Percentiles rank a stretch among this genome's conserved stretches.
Evolutionary conservation across 2,329 filamentous ascomycete genomes (phyloP).

Genomic region (Talaromyces islandicus): DNA sequence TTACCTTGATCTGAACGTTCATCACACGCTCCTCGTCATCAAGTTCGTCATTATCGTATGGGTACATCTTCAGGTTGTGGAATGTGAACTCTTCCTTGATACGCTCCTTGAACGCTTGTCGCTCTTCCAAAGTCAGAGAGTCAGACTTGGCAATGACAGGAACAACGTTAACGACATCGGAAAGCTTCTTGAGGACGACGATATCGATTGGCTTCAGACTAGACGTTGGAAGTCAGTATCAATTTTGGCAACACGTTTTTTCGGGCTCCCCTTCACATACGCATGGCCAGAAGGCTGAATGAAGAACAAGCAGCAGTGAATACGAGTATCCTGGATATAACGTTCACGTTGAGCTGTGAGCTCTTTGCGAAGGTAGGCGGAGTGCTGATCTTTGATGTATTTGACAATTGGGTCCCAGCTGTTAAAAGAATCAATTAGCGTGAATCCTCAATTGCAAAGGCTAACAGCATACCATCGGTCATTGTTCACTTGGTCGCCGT

Average conservation of each 20-base stretch:
- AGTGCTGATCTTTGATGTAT: slow-evolving; percentile 99
- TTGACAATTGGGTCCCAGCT: slow-evolving; percentile 99
- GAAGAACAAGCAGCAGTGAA: slow-evolving; percentile 99
- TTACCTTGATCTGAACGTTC: slow-evolving; percentile 94
- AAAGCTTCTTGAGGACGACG: slow-evolving; percentile 98
- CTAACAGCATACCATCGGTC: slow-evolving; percentile 66
- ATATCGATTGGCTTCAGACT: slow-evolving; percentile 96
- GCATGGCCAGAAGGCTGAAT: slow-evolving; percentile 98
- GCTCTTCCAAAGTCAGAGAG: slow-evolving; percentile 91
- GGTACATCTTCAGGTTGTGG: slow-evolving; percentile 99
- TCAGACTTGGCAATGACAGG: slow-evolving; percentile 98
- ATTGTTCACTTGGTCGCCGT: slow-evolving; percentile 98
- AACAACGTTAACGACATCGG: slow-evolving; percentile 97
- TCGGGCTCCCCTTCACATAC: slow-evolving; percentile 22
- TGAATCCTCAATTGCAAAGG: neutral
- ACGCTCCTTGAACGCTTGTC: slow-evolving; percentile 92
- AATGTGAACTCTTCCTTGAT: slow-evolving; percentile 99
- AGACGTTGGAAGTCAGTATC: slow-evolving; percentile 11
- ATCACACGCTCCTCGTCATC: slow-evolving; percentile 92
- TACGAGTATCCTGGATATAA: slow-evolving; percentile 98
- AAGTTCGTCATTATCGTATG: slow-evolving; percentile 98
- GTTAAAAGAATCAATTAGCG: slow-evolving; percentile 16
- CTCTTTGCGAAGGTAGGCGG: slow-evolving; percentile 97
- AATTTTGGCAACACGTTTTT: neutral
- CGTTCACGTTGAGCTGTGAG: slow-evolving; percentile 97